A percentile compares a stretch with the other conserved stretches of the same genome.
phyloP scores from a whole-genome alignment of 106 monocot genomes.

The Acanthochlamys bracteata region DNA sequence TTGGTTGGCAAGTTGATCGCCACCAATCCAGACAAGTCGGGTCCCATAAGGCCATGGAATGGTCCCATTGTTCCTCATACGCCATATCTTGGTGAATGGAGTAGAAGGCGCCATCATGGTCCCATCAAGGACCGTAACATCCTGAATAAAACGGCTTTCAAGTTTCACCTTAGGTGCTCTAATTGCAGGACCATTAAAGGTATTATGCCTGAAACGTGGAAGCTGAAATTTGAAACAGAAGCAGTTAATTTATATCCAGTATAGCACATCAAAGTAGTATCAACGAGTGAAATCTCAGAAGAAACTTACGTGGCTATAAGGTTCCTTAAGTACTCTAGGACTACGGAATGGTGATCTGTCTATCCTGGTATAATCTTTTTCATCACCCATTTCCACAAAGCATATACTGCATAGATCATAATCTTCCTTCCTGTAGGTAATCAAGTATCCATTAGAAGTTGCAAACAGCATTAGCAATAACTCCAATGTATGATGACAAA shows the following conservation, averaged over 20 bases:
- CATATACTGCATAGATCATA: conserved; percentile 65
- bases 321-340: conserved; percentile 17
- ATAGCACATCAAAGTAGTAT: no score
- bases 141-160: conserved; percentile 58
- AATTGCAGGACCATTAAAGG: conserved; percentile 12
- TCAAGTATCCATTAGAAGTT: neutral
- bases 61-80: conserved; percentile 75
- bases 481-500: neutral
- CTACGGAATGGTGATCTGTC: conserved; percentile 19
- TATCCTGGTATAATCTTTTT: conserved; percentile 52
- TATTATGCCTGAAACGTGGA: conserved; percentile 2
- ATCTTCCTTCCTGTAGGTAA: conserved; percentile 42
- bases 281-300: no score
- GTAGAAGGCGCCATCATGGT: conserved; percentile 52
- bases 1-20: conserved; percentile 38
- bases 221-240: conserved; percentile 3
- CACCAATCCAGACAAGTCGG: conserved; percentile 72
- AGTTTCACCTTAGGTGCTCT: conserved; percentile 28
- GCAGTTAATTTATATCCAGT: neutral
- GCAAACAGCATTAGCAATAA: neutral
- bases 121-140: conserved; percentile 76
- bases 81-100: conserved; percentile 88
- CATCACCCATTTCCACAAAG: conserved; percentile 37
- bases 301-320: conserved; percentile 15
- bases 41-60: conserved; percentile 65